A percentile compares a stretch with the other conserved stretches of the same genome.
phyloP scores from a whole-genome alignment of 768 basidiomycete species.

The Phaffia tasmanica region DNA sequence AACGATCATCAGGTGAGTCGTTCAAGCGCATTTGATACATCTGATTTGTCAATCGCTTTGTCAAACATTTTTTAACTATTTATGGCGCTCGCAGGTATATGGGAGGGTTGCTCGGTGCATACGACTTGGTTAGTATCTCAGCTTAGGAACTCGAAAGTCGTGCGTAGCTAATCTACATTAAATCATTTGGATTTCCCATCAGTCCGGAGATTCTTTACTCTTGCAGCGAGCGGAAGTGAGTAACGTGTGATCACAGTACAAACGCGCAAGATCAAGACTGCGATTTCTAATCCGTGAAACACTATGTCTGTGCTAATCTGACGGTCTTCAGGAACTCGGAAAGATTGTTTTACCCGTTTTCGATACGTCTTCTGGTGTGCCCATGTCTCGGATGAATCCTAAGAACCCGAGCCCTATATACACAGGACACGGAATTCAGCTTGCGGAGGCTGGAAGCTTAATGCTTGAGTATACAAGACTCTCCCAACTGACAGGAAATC shows the following conservation, averaged over 20 bases:
- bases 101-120: slow-evolving; percentile 19
- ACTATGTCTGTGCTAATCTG: too few relatives aligned
- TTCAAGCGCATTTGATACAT: neutral
- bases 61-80: neutral
- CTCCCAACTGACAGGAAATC: slow-evolving; percentile 37
- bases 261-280: neutral
- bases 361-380: slow-evolving; percentile 16
- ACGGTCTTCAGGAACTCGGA: slow-evolving; percentile 10
- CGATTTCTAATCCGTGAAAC: too few relatives aligned
- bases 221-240: slow-evolving; percentile 36
- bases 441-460: slow-evolving; percentile 37
- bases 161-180: too few relatives aligned
- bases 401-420: slow-evolving; percentile 4
- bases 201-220: slow-evolving; percentile 38
- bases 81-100: slow-evolving; percentile 5
- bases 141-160: neutral
- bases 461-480: slow-evolving; percentile 40
- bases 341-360: slow-evolving; percentile 21
- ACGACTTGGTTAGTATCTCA: slow-evolving; percentile 28
- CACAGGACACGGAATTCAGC: slow-evolving; percentile 22
- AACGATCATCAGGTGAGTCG: slow-evolving; percentile 37
- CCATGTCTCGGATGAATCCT: slow-evolving; percentile 14
- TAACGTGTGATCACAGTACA: slow-evolving; percentile 17
- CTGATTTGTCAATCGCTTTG: neutral
- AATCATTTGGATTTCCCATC: too few relatives aligned